phyloP scores from a whole-genome alignment of 371 early-diverging fungal genomes.

The Gilbertella persicaria region DNA sequence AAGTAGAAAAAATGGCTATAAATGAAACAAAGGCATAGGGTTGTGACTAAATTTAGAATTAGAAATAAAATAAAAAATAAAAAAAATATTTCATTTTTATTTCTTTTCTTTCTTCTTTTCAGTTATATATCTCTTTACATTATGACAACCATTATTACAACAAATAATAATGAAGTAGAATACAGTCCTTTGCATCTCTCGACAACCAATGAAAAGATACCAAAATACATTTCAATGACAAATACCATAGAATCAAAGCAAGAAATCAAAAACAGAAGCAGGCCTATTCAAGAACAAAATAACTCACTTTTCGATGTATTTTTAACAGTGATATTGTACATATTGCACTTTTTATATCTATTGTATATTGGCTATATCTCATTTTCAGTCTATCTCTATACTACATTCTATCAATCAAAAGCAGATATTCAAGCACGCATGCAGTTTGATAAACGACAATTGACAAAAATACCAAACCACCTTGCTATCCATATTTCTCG shows the following conservation, averaged over 20 bases:
- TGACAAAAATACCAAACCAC: constrained; percentile 50
- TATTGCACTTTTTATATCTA: constrained; percentile 31
- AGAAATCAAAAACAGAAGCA: constrained; percentile 12
- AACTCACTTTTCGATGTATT: constrained; percentile 6
- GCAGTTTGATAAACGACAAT: constrained; percentile 27
- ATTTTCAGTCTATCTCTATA: constrained; percentile 8
- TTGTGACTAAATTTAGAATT: constrained; percentile 4
- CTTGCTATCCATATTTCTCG: constrained; percentile 36
- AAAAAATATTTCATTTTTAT: not conserved
- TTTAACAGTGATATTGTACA: constrained; percentile 15
- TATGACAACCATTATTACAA: constrained; percentile 12
- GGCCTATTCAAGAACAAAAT: not conserved
- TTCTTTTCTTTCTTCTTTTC: not conserved
- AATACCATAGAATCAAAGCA: constrained; percentile 7
- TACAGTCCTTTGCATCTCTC: not conserved
- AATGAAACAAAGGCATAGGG: not conserved
- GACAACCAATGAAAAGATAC: not conserved
- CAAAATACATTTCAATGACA: constrained; percentile 3
- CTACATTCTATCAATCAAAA: not conserved
- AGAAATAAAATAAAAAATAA: not conserved
- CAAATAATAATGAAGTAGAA: not conserved
- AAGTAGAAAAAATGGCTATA: not conserved
- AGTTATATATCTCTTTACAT: not conserved
- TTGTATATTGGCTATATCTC: constrained; percentile 17
- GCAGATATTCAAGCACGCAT: constrained; percentile 13